Evolutionary conservation across 768 basidiomycete species (phyloP).

Genomic region (Suillus decipiens): DNA sequence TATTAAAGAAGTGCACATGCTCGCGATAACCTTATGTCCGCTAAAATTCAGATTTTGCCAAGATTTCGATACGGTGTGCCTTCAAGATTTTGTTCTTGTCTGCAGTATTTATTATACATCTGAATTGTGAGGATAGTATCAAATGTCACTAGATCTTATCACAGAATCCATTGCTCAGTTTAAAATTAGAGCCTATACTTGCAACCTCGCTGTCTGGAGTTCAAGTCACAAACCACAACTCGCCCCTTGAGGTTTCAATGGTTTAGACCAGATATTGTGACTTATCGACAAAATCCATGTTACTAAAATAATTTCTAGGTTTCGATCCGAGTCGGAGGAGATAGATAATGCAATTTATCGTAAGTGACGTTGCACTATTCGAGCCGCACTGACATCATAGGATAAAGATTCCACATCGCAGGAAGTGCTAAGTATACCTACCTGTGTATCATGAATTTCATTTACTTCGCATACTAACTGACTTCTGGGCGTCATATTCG

Average conservation of each 20-base stretch:
- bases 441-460: slow-evolving; percentile 1
- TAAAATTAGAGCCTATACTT: background rate
- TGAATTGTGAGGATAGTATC: background rate
- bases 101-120: background rate
- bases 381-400: slow-evolving; percentile 10
- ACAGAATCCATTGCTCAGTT: background rate
- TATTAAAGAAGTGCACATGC: background rate
- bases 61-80: background rate
- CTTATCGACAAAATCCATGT: background rate
- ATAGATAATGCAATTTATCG: slow-evolving; percentile 1
- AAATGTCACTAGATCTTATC: background rate
- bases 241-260: background rate
- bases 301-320: slow-evolving; percentile 5
- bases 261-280: background rate
- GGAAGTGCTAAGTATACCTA: slow-evolving; percentile 2
- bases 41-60: background rate
- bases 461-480: background rate
- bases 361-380: slow-evolving; percentile 8
- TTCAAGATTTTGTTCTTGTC: background rate
- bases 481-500: background rate
- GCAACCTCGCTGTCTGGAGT: background rate
- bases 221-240: background rate
- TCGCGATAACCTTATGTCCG: background rate
- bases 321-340: slow-evolving; percentile 1
- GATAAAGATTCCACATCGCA: background rate